These are phyloP conservation scores for Blastocystis sp. DNA, from an alignment of 352 stramenopile genomes.

Conservation along the genomic window DNA sequence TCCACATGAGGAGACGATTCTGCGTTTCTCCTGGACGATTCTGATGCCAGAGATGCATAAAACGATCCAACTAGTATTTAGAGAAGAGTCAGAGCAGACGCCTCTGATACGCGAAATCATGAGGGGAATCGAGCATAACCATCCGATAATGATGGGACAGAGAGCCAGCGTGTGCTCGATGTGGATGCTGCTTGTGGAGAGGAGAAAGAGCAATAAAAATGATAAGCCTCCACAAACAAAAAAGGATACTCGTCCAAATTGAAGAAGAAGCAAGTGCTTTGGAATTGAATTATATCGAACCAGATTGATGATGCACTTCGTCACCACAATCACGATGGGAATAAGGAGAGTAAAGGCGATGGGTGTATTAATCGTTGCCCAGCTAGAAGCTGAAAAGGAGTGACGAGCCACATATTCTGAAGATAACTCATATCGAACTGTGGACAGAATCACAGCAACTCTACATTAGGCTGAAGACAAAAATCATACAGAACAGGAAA, in stretches of 20 bases:
- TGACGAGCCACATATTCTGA: not conserved
- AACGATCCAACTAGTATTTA: not conserved
- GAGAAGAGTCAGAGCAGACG: not conserved
- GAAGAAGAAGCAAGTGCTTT: not conserved
- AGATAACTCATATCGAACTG: not conserved
- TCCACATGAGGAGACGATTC: conserved; percentile 23
- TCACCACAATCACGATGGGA: not conserved
- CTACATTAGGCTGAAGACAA: not conserved
- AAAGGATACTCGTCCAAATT: not conserved
- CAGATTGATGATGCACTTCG: not conserved
- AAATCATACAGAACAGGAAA: not conserved
- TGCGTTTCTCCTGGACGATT: not conserved
- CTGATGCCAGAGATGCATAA: conserved; percentile 23
- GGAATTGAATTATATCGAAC: not conserved
- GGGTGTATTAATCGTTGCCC: not conserved
- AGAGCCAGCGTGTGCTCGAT: not conserved
- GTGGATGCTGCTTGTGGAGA: not conserved
- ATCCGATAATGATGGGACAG: not conserved
- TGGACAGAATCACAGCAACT: not conserved
- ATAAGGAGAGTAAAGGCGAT: not conserved
- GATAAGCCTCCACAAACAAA: not conserved
- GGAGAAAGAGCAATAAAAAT: not conserved
- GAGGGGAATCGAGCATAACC: not conserved
- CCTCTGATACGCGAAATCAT: not conserved
- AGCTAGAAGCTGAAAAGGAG: not conserved